Evolutionary conservation across 768 basidiomycete species (phyloP), one percentile per base, ranked within the genome.

Genomic region (Boletus tomentosulus): DNA sequence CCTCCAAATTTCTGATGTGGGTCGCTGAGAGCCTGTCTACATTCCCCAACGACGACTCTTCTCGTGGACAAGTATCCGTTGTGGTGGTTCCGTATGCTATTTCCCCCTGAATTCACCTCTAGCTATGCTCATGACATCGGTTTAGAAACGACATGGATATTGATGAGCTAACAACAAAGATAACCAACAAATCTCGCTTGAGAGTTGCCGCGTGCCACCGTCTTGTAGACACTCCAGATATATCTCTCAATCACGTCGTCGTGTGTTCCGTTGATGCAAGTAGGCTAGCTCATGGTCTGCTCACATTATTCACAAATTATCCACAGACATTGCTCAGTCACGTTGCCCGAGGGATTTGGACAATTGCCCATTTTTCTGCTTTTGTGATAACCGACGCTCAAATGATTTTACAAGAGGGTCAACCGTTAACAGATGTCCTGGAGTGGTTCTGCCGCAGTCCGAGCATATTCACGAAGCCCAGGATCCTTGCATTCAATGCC

Each of bases 361-460:
- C 72, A 27, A 70, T 82, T 47, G 67, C 73, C 8, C 77, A 82
- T 57, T 52, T 79, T 27, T 71, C 75, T 56, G 59, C 75, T 24
- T 55, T 85, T 46, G 65, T 82, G 16, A 69, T 84, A 46, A 60
- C 64, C 45, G 71, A 80, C 50, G 75, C 74, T n/a, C 66, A 76
- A 46, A 63, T 58, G 25, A 59, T 74, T 49, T 62, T 68, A 56
- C 70, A 73, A 49, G 66, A 72, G 31, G 69, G 73, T 46, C 71
- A 71, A 9, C 72, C 75, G 10, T 67, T 80, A 44, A 64, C 74
- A 27, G 74, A 74, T 55, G 57, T 81, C 43, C 76, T 81, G 73
- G 66, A 68, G 35, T 72, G 78, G 52, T 77, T 76, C 57, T 79
- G 77, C 64, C 69, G 66, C 47, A 55, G 67, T 33, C 66, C 73